Base-by-base conservation (phyloP, 1,139 yeast species). In the Citeromyces hawaiiensis region DNA sequence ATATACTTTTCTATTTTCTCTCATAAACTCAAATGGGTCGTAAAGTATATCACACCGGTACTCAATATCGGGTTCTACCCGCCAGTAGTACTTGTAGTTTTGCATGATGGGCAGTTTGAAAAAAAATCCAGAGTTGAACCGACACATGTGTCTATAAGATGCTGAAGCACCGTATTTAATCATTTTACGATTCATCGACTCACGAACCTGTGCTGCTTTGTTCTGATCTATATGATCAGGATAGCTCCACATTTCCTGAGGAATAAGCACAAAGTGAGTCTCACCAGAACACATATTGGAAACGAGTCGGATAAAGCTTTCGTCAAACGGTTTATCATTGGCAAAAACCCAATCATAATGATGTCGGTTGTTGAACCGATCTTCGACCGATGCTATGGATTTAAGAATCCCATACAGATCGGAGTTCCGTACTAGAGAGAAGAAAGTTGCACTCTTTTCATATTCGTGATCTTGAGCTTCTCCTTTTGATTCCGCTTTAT, bases 341-440 rank as follows among this genome's bases (percentile, higher is more conserved):
- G 73, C 63, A 48, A 75, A 75, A 1, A 73, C 68, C 81, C 81
- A 75, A 48, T 70, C 76, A 49, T 75, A 75, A 47, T 72, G 65
- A 53, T 56, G 71, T 37, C 64, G 61, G 23, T 61, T 50, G 55
- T 74, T 74, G 59, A 75, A 74, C 16, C 78, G 55, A 47, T 70
- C 73, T 50, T 74, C 79, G 25, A 74, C 68, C 36, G 63, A 58
- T 40, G 68, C 58, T 37, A 73, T 68, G 1, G 77, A 64, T 43
- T 61, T 57, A 39, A 66, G 56, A 41, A 83, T 59, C 5, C 66
- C 70, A 54, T 66, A 65, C 29, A 83, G 54, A 48, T 86, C 95
- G 11, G 63, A 54, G 55, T 85, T 83, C 46, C 93, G 66, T 33
- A 83, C 88, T 42, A 86, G 59, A 8, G 87, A 71, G 42, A 83